These are phyloP conservation scores for Penicillium canescens DNA, from an alignment of 495 filamentous ascomycete genomes.

Conservation along the genomic window DNA sequence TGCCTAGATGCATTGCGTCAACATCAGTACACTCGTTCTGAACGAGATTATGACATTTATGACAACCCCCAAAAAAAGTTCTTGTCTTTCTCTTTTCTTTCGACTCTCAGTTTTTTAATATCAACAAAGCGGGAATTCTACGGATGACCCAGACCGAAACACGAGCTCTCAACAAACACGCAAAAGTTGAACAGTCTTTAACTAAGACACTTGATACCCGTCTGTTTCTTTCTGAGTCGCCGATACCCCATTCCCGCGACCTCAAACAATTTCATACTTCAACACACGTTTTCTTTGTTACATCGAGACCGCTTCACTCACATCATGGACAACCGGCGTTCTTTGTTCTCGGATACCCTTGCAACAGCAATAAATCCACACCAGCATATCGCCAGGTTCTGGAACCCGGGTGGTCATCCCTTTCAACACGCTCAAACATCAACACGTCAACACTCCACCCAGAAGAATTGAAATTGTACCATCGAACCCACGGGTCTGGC, in stretches of 20 bases:
- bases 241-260: conserved; percentile 1
- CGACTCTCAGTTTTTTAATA: conserved; percentile 15
- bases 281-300: background rate
- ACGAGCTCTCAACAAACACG: background rate
- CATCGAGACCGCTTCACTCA: background rate
- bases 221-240: conserved; percentile 5
- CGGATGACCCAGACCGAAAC: conserved; percentile 3
- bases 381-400: conserved; percentile 17
- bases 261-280: background rate
- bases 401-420: conserved; percentile 8
- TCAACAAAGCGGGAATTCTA: conserved; percentile 8
- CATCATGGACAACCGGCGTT: conserved; percentile 14
- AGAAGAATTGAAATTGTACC: conserved; percentile 10
- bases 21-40: background rate
- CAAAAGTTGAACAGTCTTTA: background rate
- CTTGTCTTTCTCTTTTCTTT: conserved; percentile 14
- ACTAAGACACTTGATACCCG: background rate
- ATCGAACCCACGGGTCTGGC: conserved; percentile 12
- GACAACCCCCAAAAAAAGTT: conserved; percentile 33
- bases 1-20: conserved; percentile 25
- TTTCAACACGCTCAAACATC: background rate
- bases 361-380: background rate
- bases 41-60: conserved; percentile 25
- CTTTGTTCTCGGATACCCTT: conserved; percentile 5
- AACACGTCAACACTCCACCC: background rate